Conservation (phyloP, 2,329 filamentous ascomycete genomes). For the Emmonsiellopsis sp. region DNA sequence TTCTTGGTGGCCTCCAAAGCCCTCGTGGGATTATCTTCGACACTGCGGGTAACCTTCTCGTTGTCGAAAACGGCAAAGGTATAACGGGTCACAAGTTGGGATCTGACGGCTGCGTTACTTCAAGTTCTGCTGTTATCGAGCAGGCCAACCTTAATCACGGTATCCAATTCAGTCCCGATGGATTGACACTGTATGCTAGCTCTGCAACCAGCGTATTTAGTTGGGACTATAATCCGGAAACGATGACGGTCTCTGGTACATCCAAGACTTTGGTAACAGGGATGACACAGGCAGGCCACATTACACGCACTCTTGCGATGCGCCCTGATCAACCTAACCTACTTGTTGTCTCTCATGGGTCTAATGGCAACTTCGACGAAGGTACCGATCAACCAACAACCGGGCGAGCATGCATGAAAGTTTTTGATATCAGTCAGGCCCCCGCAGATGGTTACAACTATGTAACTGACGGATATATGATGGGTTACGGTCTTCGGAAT, state of each 20-base stretch:
- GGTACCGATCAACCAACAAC: slow-evolving; percentile 41
- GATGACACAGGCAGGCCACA: slow-evolving; percentile 54
- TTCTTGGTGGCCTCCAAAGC: slow-evolving; percentile 35
- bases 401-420: slow-evolving; percentile 59
- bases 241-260: slow-evolving; percentile 37
- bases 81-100: slow-evolving; percentile 30
- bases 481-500: slow-evolving; percentile 63
- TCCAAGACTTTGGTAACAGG: slow-evolving; percentile 48
- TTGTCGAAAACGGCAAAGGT: slow-evolving; percentile 34
- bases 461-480: slow-evolving; percentile 41
- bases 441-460: slow-evolving; percentile 33
- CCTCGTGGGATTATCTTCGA: slow-evolving; percentile 42
- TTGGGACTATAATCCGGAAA: slow-evolving; percentile 54
- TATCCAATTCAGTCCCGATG: slow-evolving; percentile 40
- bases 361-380: slow-evolving; percentile 52
- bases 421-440: slow-evolving; percentile 44
- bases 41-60: slow-evolving; percentile 37
- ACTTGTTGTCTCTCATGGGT: slow-evolving; percentile 59
- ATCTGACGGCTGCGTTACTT: slow-evolving; percentile 18
- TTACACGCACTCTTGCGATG: slow-evolving; percentile 57
- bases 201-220: slow-evolving; percentile 49
- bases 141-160: slow-evolving; percentile 44
- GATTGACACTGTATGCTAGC: slow-evolving; percentile 46
- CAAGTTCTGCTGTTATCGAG: slow-evolving; percentile 2
- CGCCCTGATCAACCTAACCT: slow-evolving; percentile 45